Conservation (phyloP, 148 eudicot genomes). For the Vaccinium darrowii region DNA sequence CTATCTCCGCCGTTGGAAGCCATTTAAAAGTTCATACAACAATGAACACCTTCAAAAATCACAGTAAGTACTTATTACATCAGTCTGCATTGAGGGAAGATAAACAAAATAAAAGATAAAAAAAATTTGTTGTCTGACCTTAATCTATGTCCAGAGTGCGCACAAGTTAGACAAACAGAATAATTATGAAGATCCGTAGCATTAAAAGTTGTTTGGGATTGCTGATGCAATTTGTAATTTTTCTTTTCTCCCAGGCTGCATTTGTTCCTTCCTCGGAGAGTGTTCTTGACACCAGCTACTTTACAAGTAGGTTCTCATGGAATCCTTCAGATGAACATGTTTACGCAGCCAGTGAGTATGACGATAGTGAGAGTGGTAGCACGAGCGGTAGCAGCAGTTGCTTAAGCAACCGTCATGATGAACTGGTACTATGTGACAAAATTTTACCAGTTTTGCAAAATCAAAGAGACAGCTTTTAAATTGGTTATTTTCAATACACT, state of each 20-base stretch:
- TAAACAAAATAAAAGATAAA: background rate
- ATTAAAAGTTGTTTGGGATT: background rate
- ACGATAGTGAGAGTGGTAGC: slow-evolving; percentile 79
- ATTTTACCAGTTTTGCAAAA: background rate
- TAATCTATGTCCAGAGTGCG: too few species aligned
- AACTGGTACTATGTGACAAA: slow-evolving; percentile 46
- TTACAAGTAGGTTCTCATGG: slow-evolving; percentile 91
- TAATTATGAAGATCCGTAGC: background rate
- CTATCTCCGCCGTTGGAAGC: background rate
- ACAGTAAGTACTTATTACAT: background rate
- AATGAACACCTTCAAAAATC: background rate
- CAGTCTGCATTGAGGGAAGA: background rate
- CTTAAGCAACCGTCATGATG: slow-evolving; percentile 81
- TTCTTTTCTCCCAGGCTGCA: slow-evolving; percentile 72
- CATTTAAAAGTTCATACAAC: background rate
- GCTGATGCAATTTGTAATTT: background rate
- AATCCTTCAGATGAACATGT: slow-evolving; percentile 83
- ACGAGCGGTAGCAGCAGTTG: slow-evolving; percentile 82
- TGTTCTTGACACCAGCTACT: slow-evolving; percentile 91
- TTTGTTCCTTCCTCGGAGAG: slow-evolving; percentile 95
- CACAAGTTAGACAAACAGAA: too few species aligned
- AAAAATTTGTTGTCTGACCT: background rate
- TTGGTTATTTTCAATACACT: background rate
- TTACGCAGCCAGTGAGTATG: slow-evolving; percentile 69
- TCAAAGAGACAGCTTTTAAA: background rate